Evolutionary conservation across 106 monocot genomes (phyloP).

Genomic region (Cymbidium sinense): DNA sequence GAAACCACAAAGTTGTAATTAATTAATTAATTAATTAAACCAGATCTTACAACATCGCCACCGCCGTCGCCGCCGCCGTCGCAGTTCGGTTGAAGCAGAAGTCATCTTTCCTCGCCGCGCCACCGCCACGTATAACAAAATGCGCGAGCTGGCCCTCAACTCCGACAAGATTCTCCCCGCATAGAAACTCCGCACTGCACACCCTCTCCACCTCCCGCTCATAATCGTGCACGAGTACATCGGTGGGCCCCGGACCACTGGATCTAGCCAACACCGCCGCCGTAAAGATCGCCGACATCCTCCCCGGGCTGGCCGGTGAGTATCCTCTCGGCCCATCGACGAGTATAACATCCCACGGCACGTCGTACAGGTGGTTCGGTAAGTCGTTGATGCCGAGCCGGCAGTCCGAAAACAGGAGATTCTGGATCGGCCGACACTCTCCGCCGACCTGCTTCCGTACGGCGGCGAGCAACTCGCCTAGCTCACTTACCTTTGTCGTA

Average conservation of each 20-base stretch:
- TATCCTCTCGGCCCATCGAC: slow-evolving; percentile 88
- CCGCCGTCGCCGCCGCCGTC: not conserved
- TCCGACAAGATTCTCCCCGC: slow-evolving; percentile 52
- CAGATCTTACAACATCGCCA: not conserved
- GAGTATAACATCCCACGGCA: slow-evolving; percentile 79
- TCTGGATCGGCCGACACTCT: slow-evolving; percentile 78
- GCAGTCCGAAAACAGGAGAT: slow-evolving; percentile 89
- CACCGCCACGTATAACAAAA: slow-evolving; percentile 33
- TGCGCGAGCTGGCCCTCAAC: slow-evolving; percentile 50
- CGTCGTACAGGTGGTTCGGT: slow-evolving; percentile 85
- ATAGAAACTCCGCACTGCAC: slow-evolving; percentile 70
- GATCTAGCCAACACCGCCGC: slow-evolving; percentile 76
- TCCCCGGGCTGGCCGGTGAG: slow-evolving; percentile 49
- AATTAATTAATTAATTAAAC: not conserved
- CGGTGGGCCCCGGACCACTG: slow-evolving; percentile 25
- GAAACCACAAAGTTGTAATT: not conserved
- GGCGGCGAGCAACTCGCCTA: slow-evolving; percentile 30
- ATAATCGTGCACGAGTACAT: slow-evolving; percentile 77
- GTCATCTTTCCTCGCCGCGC: slow-evolving; percentile 2
- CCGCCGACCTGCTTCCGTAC: slow-evolving; percentile 20
- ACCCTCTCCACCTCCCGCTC: slow-evolving; percentile 66
- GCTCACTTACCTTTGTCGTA: slow-evolving; percentile 56
- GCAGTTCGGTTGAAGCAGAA: slow-evolving; percentile 8
- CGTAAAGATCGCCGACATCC: slow-evolving; percentile 83
- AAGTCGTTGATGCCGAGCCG: slow-evolving; percentile 73